Evolutionary conservation across 495 filamentous ascomycete species (phyloP), one percentile per base, ranked within the genome.

Genomic region (Aspergillus biplanus): DNA sequence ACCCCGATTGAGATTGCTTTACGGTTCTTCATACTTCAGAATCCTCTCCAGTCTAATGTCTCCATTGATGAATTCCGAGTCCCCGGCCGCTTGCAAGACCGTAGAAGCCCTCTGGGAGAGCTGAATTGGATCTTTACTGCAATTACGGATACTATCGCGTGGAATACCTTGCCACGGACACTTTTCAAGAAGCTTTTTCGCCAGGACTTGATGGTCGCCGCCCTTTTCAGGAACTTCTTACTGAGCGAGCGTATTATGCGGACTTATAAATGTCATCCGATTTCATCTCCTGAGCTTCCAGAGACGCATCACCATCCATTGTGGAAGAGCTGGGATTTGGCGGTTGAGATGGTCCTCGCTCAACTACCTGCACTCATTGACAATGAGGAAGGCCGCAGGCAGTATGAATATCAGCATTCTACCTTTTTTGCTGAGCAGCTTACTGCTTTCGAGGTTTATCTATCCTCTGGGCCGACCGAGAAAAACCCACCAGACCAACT

Each of bases 81-180:
- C 39, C 92, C 92, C 2, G 95, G 95, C 21, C 85, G 90, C 58
- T 80, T 97, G 32, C 91, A 95, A 66, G 95, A 99, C 70, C 86
- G 95, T n/a, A 81, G 96, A 73, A 97, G 94, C 47, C 96, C 95
- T 1, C 85, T 98, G 46, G 95, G 95, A 49, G 95, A 99, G 75
- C 78, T 99, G 5, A 98, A 98, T 72, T 99, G 95, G 95, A 99
- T 99, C 27, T 97, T 99, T 67, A 99, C 95, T 2, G 95, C 95
- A 13, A 97, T 99, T 61, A 99, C 95, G 2, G 95, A 99, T 73
- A 98, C 95, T 1, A 99, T 99, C 70, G 95, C 95, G 7, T 99
- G 95, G 95, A 98, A 97, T 52, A 92, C 89, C 5, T 78, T 99
- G 11, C 90, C 92, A 8, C 88, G 93, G 4, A 85, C 91, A 15